Conservation (phyloP, 2,329 filamentous ascomycete genomes). For the Pseudogymnoascus destructans region DNA sequence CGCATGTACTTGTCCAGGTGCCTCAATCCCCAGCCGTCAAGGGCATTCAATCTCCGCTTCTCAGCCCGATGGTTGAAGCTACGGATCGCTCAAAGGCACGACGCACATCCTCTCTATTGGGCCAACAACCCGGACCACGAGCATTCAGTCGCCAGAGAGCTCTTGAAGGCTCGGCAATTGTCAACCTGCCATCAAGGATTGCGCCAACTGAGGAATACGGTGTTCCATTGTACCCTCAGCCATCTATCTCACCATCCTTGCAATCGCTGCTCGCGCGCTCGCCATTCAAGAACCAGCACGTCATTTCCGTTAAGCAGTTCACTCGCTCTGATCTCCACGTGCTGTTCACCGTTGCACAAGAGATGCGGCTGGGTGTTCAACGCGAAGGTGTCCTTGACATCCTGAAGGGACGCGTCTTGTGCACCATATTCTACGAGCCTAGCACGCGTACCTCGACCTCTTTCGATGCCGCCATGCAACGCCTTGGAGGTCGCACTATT, state of each 20-base stretch:
- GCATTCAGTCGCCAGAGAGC: slow-evolving; percentile 26
- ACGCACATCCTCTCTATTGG: slow-evolving; percentile 27
- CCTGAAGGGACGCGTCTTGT: slow-evolving; percentile 73
- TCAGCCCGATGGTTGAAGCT: slow-evolving; percentile 27
- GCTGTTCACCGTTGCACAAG: slow-evolving; percentile 90
- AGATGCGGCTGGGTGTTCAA: slow-evolving; percentile 93
- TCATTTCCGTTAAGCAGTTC: slow-evolving; percentile 88
- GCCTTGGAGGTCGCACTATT: slow-evolving; percentile 78
- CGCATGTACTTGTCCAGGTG: slow-evolving; percentile 38
- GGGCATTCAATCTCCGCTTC: slow-evolving; percentile 24
- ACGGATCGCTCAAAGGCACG: slow-evolving; percentile 19
- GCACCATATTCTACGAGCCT: slow-evolving; percentile 94
- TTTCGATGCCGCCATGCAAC: slow-evolving; percentile 97
- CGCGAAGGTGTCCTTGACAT: slow-evolving; percentile 80
- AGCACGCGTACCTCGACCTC: slow-evolving; percentile 91
- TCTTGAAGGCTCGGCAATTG: slow-evolving; percentile 27
- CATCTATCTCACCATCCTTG: slow-evolving; percentile 46
- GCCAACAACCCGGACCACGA: slow-evolving; percentile 23
- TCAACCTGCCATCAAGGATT: slow-evolving; percentile 24
- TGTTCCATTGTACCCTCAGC: slow-evolving; percentile 35
- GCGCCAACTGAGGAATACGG: slow-evolving; percentile 33
- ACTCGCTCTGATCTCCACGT: slow-evolving; percentile 76
- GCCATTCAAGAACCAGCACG: slow-evolving; percentile 77
- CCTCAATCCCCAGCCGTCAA: slow-evolving; percentile 46
- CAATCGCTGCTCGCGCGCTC: slow-evolving; percentile 64